phyloP scores from a whole-genome alignment of 306 rosid genomes.

The Inga laurina region DNA sequence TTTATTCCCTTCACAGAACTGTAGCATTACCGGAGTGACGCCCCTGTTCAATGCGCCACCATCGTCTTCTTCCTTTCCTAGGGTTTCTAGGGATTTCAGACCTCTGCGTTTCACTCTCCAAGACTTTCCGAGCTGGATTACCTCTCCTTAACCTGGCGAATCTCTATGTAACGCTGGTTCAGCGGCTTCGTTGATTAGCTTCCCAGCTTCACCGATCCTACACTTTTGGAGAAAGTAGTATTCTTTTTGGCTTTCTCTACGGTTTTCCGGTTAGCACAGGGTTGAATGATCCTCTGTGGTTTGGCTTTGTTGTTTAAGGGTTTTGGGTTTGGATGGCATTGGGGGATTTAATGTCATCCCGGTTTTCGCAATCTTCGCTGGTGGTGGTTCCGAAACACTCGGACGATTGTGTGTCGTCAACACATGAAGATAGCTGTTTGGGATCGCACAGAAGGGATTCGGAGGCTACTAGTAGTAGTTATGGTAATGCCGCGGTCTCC shows the following conservation, averaged over 20 bases:
- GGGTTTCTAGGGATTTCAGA: conserved; percentile 53
- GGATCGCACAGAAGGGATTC: conserved; percentile 60
- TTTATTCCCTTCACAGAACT: conserved; percentile 31
- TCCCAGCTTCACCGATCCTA: conserved; percentile 19
- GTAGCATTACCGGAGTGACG: conserved; percentile 33
- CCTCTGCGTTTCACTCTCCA: background rate
- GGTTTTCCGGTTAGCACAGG: background rate
- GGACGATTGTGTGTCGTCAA: conserved; percentile 41
- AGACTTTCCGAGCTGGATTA: conserved; percentile 66
- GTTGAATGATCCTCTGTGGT: conserved; percentile 40
- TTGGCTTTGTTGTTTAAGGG: conserved; percentile 28
- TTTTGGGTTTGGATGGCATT: conserved; percentile 94
- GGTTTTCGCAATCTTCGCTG: conserved; percentile 83
- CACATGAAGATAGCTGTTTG: conserved; percentile 51
- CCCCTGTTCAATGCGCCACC: conserved; percentile 70
- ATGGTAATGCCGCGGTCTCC: conserved; percentile 55
- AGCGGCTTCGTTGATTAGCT: conserved; percentile 79
- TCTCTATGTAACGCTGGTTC: conserved; percentile 83
- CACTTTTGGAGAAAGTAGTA: background rate
- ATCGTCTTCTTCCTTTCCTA: conserved; percentile 38
- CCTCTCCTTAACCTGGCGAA: conserved; percentile 53
- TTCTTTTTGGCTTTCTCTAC: background rate
- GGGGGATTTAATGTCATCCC: conserved; percentile 98
- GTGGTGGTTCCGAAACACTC: conserved; percentile 60
- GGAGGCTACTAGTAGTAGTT: conserved; percentile 60